Evolutionary conservation across 768 basidiomycete genomes (phyloP), one percentile per base, ranked within the genome.

Genomic region (Neoboletus subvelutipes): DNA sequence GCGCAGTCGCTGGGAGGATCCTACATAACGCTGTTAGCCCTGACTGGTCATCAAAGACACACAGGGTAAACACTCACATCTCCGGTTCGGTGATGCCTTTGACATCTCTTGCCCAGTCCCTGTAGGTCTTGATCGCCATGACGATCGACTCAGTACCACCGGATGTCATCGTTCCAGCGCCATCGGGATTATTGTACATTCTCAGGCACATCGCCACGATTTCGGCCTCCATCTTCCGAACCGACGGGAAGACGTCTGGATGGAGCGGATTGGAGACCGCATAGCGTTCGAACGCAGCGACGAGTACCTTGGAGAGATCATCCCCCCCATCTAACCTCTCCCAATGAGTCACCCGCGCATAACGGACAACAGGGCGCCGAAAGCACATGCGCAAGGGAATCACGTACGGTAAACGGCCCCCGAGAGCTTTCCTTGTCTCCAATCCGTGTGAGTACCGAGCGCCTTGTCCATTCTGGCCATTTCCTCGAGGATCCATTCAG

Each of bases 141-240:
- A 99, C 77, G 63, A 98, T 98, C 22, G 90, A 92, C 70, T 99
- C 96, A 0, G 96, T 99, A 7, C 96, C 96, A 15, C 96, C 96
- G 0, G 89, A 89, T 1, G 96, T 99, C 73, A 95, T 98, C 7
- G 86, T 87, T 13, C 96, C 96, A 12, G 93, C 92, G 17, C 93
- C 93, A 48, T 82, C 75, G 1, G 93, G 89, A 60, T 88, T 86
- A 67, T 92, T 86, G 76, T 89, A 98, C 79, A 95, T 78, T 55
- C 82, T 81, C 46, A 96, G 77, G 58, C 87, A 90, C 88, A 94
- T 94, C 11, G 90, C 78, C 43, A 95, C 92, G 28, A 95, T 83
- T 67, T 98, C 95, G 17, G 94, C 91, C 66, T 99, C 96, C 96
- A 99, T 99, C 76, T 96, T 94, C 47, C 96, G 81, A 12, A 97